Evolutionary conservation across 768 basidiomycete species (phyloP).

Genomic region (Fomitopsis pulvina): DNA sequence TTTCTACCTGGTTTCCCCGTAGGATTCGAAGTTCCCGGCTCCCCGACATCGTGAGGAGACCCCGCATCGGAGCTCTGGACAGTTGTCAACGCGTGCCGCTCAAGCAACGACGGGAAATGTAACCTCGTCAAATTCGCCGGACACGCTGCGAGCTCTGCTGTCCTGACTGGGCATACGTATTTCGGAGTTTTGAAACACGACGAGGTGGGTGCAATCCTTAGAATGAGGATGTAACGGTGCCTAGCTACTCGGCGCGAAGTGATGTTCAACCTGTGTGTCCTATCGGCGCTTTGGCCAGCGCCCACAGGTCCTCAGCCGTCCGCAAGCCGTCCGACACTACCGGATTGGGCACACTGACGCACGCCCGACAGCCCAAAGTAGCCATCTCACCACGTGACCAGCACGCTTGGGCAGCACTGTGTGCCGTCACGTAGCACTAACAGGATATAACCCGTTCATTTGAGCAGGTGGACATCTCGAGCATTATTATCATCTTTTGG

Average conservation of each 20-base stretch:
- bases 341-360: neutral
- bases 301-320: neutral
- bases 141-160: conserved; percentile 56
- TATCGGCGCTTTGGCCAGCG: no score
- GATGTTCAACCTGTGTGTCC: neutral
- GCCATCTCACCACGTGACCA: neutral
- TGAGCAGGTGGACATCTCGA: no score
- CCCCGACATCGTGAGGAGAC: conserved; percentile 31
- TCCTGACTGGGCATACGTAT: conserved; percentile 40
- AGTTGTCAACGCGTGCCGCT: conserved; percentile 5
- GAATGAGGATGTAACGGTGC: neutral
- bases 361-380: neutral
- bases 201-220: no score
- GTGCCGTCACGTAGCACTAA: neutral
- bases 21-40: conserved; percentile 9
- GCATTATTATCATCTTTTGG: no score
- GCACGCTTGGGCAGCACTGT: neutral
- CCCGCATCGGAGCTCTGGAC: conserved; percentile 63
- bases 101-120: conserved; percentile 12
- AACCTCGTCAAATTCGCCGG: conserved; percentile 50
- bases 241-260: neutral
- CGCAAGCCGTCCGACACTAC: conserved; percentile 3
- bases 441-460: no score
- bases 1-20: conserved; percentile 66
- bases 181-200: neutral